Evolutionary conservation across 331 rosid genomes (phyloP), one percentile per base, ranked within the genome.

Genomic region (Malus hybrid): DNA sequence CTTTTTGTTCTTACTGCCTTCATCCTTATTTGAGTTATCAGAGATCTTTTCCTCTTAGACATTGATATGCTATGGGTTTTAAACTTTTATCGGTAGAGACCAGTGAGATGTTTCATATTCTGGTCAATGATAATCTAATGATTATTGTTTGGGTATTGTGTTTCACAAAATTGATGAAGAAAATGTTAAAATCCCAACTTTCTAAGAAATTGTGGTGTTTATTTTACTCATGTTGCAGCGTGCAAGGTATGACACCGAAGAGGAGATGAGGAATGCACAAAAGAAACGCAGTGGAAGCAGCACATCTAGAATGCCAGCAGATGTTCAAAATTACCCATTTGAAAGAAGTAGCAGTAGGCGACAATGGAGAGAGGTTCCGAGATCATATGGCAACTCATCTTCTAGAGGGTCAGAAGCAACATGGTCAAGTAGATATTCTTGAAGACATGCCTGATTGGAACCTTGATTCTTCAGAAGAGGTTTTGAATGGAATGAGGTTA

Each of bases 181-280:
- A 0, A 2, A 39, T 39, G 12, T 39, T 39, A 39, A 39, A 39
- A 39, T 39, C 46, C 46, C 46, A 39, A 39, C 46, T 39, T 12
- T 70, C 6, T 29, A 64, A 61, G 61, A 74, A 58, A 60, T 63
- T 50, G 68, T 32, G 46, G 48, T 22, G 64, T 74, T 70, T 64
- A 24, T 60, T 76, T 73, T 78, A 39, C 48, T 61, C 30, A 50
- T 72, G 75, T 44, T 82, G 84, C 89, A 94, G 99, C 91, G 96
- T 44, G 76, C 91, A 29, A 90, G 86, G 68, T 94, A 94, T 57
- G 97, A 92, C 63, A 89, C 87, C 10, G 99, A 94, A 81, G 99
- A 92, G 82, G 97, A 92, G 84, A 80, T 85, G 89, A 90, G 97
- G 78, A 90, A 83, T 79, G 84, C 86, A 57, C 93, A 78, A 71